Base-by-base conservation (phyloP, 2,329 filamentous ascomycete species). In the Fonsecaea pedrosoi region DNA sequence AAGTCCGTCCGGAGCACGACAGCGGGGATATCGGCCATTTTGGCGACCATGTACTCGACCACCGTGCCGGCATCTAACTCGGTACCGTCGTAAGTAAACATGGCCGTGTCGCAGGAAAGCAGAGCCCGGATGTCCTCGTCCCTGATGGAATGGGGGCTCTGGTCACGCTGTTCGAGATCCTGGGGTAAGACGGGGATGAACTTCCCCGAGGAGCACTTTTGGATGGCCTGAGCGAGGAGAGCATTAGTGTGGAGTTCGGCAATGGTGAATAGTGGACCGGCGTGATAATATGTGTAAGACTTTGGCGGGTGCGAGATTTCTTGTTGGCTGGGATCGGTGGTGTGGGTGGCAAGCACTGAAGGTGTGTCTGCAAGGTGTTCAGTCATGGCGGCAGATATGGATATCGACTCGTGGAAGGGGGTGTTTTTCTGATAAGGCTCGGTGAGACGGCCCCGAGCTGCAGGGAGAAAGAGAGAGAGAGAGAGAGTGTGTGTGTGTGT, bases 241-340 rank as follows among this genome's bases (percentile, higher is more conserved):
- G 58, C 63, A 40, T 73, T 73, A 45, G 65, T 71, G 58, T 71
- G 69, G 18, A 73, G 68, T 56, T 73, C 72, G n/a, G 70, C 70
- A 3, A 73, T 59, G 4, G 72, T 73, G 63, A 73, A 73, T 3
- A 73, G 58, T 30, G 72, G 72, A 1, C 72, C 72, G 42, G 71
- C 72, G 54, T 73, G 72, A 54, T 73, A 73, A 62, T 73, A 73
- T 15, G 71, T 73, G 67, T 72, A 73, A 30, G 67, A 66, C 21
- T 32, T 50, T 21, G 57, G 57, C 10, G 68, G 65, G 13, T 65
- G 45, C 25, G 67, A 67, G 32, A 69, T 61, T 10, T 48, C 38
- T 50, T 50, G 35, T 18, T 63, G 42, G 34, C 50, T 55, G 5
- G 65, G 62, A 30, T 68, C 62, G 9, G 54, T 12, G 0, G 55